These are phyloP conservation scores for Alternaria ethzedia DNA, from an alignment of 2,329 filamentous ascomycete genomes.

Conservation along the genomic window DNA sequence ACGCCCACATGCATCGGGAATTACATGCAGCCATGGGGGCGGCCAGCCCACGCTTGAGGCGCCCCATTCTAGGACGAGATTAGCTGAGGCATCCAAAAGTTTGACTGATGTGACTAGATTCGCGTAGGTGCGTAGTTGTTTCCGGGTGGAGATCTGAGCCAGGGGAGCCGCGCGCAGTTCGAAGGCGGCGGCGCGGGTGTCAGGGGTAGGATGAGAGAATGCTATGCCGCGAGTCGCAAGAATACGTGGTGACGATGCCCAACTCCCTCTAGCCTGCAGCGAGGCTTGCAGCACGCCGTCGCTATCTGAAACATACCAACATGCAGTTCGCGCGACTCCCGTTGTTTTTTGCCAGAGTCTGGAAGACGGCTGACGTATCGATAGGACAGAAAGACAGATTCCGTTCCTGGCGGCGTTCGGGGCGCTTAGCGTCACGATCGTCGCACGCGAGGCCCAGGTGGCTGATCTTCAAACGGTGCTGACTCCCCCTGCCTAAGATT, in stretches of 20 bases:
- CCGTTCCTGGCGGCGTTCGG: conserved; percentile 23
- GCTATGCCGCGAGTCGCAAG: conserved; percentile 2
- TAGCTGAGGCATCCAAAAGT: conserved; percentile 16
- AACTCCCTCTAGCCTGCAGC: background rate
- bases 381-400: conserved; percentile 18
- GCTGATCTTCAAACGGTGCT: conserved; percentile 43
- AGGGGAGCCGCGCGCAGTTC: conserved; percentile 30
- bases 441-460: conserved; percentile 34
- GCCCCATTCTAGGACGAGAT: conserved; percentile 18
- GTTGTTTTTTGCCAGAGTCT: conserved; percentile 12
- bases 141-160: conserved; percentile 21
- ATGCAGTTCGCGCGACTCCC: background rate
- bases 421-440: conserved; percentile 28
- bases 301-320: conserved; percentile 9
- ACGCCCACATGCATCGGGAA: conserved; percentile 15
- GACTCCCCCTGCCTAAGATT: conserved; percentile 38
- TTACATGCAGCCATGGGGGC: conserved; percentile 24
- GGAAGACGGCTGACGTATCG: conserved; percentile 14
- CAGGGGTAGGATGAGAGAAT: conserved; percentile 27
- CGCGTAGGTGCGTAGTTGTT: conserved; percentile 19
- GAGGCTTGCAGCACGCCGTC: background rate
- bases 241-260: conserved; percentile 3
- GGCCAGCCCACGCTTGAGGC: conserved; percentile 15
- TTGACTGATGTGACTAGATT: conserved; percentile 16
- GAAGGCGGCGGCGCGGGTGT: conserved; percentile 9